Percentiles rank a stretch among this genome's conserved stretches.
phyloP scores from a whole-genome alignment of 768 basidiomycete genomes.

The Tremella mesenterica region DNA sequence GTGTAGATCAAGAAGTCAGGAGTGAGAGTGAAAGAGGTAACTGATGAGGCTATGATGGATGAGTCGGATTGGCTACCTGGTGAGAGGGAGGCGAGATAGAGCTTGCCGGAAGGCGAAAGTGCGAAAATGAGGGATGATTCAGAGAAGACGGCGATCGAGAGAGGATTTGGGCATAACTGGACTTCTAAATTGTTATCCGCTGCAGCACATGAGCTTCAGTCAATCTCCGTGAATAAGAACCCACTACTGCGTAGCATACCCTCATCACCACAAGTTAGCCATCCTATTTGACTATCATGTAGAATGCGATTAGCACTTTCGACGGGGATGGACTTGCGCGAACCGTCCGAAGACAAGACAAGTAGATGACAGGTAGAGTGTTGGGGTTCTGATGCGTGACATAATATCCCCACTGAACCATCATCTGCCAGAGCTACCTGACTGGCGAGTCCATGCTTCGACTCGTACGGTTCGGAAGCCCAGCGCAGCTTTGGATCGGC shows the following conservation, averaged over 20 bases:
- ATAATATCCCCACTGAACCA: constrained; percentile 19
- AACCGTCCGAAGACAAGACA: background rate
- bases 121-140: constrained; percentile 53
- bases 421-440: constrained; percentile 25
- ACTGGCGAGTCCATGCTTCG: constrained; percentile 13
- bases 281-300: constrained; percentile 2
- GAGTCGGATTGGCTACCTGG: background rate
- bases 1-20: constrained; percentile 77
- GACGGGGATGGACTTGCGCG: background rate
- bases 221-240: background rate
- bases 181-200: constrained; percentile 9
- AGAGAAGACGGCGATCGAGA: constrained; percentile 15
- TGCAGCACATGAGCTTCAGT: constrained; percentile 10
- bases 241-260: background rate
- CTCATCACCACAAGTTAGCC: constrained; percentile 16
- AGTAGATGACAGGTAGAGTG: background rate
- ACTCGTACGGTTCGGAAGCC: constrained; percentile 8
- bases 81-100: constrained; percentile 47
- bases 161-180: constrained; percentile 20
- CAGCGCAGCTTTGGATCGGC: constrained; percentile 34
- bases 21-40: constrained; percentile 59
- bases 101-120: constrained; percentile 57
- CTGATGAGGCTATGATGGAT: constrained; percentile 39
- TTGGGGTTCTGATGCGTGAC: constrained; percentile 1
- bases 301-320: background rate